Evolutionary conservation across 1,139 yeast genomes (phyloP).

Genomic region (Hyphopichia burtonii): DNA sequence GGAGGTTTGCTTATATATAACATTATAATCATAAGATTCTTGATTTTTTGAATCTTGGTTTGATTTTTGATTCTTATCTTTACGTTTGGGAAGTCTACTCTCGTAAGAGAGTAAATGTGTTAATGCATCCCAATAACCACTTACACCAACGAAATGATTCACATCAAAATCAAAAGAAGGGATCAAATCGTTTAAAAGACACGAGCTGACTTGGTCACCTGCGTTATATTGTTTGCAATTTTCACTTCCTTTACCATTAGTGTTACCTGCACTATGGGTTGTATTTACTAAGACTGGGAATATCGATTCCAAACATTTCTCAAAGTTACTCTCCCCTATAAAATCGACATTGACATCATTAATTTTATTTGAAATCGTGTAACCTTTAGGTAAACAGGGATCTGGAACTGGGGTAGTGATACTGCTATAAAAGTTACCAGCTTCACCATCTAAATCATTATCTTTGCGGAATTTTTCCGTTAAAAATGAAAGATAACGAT

Average conservation of each 20-base stretch:
- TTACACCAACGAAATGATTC: conserved; percentile 72
- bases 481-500: conserved; percentile 43
- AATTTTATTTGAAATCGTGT: conserved; percentile 21
- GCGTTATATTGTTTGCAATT: conserved; percentile 32
- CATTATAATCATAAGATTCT: conserved; percentile 31
- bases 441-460: conserved; percentile 11
- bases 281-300: conserved; percentile 51
- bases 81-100: conserved; percentile 8
- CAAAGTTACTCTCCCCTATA: conserved; percentile 60
- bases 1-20: conserved; percentile 44
- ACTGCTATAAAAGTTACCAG: conserved; percentile 13
- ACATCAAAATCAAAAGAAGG: conserved; percentile 71
- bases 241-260: conserved; percentile 14
- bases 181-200: conserved; percentile 51
- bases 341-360: conserved; percentile 33
- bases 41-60: conserved; percentile 5
- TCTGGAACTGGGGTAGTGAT: conserved; percentile 38
- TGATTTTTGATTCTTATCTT: conserved; percentile 12
- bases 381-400: conserved; percentile 63
- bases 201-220: conserved; percentile 37
- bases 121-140: conserved; percentile 80
- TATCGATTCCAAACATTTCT: conserved; percentile 51
- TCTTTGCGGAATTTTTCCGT: conserved; percentile 21
- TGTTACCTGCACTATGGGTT: conserved; percentile 23
- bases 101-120: conserved; percentile 41